Base-by-base conservation (phyloP, 768 basidiomycete genomes). In the Ramaria rubella region DNA sequence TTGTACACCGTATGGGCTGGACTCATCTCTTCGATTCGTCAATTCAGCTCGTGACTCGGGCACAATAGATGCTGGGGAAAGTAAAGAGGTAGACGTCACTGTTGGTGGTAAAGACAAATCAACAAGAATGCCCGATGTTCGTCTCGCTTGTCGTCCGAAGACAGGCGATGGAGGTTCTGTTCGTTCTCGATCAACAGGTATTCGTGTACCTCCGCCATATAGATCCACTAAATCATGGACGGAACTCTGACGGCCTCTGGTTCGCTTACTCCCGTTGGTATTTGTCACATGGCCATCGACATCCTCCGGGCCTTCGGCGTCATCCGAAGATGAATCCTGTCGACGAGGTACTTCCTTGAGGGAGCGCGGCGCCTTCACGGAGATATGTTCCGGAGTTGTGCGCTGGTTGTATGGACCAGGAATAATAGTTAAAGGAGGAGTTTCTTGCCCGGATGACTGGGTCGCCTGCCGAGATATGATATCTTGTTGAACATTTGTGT, bases 141-240 rank as follows among this genome's bases (percentile, higher is more conserved):
- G 23, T 58, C 48, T 38, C 42, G 29, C 27, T 30, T 27, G 7
- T 24, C 23, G 34, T 21, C 17, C 36, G 19, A 45, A 14, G 24
- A 6, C 27, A n/a, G 52, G 38, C n/a, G 52, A 53, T 3, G 40
- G 21, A n/a, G 29, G 30, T 31, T 21, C 54, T 27, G 38, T 34
- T 23, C 24, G 27, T 29, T 50, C 50, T 38, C 45, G 12, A n/a
- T 38, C 40, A 23, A 19, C 23, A 23, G 26, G 44, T 2, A 9
- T 19, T n/a, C 21, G 44, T 23, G 43, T 8, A 14, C 77, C 75
- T 6, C 86, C 86, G 40, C 87, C 87, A 76, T 85, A 90, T 27
- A 91, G 67, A 66, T 87, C 86, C 27, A 91, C 86, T 55, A 91
- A 66, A 64, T 92, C 86, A 63, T 93, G 88, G 23, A 91, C 88